A percentile compares a stretch with the other conserved stretches of the same genome.
Conservation (phyloP, 2,329 filamentous ascomycete species). For the Botrytis pseudocinerea region DNA sequence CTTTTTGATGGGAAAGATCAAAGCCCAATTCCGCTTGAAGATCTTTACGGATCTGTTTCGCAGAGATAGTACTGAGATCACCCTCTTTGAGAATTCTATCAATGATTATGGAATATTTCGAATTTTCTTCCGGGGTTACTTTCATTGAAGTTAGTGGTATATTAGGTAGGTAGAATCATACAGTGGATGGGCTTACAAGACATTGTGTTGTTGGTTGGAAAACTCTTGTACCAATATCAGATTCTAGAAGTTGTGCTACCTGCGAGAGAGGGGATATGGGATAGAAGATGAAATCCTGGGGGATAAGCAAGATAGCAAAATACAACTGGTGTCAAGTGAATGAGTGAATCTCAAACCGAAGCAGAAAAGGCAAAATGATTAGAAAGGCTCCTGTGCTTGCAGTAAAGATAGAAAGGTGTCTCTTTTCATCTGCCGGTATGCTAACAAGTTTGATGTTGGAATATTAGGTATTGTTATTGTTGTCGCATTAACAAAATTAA, state of each 20-base stretch:
- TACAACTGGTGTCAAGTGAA: slow-evolving; percentile 9
- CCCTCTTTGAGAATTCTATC: slow-evolving; percentile 42
- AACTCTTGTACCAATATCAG: neutral
- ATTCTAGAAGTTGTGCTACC: slow-evolving; percentile 21
- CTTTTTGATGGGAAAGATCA: slow-evolving; percentile 45
- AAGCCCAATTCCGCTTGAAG: slow-evolving; percentile 39
- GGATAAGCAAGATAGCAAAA: neutral
- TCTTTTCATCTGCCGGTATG: neutral
- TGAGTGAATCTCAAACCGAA: slow-evolving; percentile 1
- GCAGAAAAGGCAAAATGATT: neutral
- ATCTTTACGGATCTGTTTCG: slow-evolving; percentile 43
- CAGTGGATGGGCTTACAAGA: slow-evolving; percentile 28
- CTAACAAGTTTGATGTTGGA: slow-evolving; percentile 16
- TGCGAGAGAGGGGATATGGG: slow-evolving; percentile 4
- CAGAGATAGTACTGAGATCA: slow-evolving; percentile 44
- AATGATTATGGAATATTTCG: slow-evolving; percentile 43
- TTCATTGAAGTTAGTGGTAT: slow-evolving; percentile 21
- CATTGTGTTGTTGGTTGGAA: slow-evolving; percentile 26
- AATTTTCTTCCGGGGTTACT: slow-evolving; percentile 38
- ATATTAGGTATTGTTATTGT: slow-evolving; percentile 16
- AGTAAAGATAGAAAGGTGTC: slow-evolving; percentile 1
- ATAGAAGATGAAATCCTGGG: slow-evolving; percentile 3
- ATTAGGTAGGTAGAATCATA: neutral
- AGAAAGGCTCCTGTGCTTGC: neutral
- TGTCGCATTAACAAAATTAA: slow-evolving; percentile 15